Percentiles rank a stretch among this genome's conserved stretches.
phyloP scores from a whole-genome alignment of 306 rosid species.

The Vigna unguiculata region DNA sequence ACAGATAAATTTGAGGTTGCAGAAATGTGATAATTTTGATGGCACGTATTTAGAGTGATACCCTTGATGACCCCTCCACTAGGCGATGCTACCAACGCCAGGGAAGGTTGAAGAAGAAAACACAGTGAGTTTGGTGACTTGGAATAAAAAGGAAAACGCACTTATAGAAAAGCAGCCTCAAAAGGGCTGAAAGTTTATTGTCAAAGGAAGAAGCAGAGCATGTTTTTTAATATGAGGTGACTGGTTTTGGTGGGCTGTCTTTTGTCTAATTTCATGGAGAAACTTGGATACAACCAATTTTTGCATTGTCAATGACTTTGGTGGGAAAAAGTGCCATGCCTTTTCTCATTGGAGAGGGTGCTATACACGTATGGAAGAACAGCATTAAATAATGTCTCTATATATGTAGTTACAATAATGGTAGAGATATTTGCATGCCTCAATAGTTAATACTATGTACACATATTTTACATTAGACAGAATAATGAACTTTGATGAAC shows the following conservation, averaged over 20 bases:
- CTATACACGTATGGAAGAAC: constrained; percentile 32
- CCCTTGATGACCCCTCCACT: constrained; percentile 47
- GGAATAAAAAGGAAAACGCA: constrained; percentile 54
- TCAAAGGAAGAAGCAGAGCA: constrained; percentile 55
- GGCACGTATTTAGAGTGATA: constrained; percentile 30
- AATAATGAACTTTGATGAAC: constrained; percentile 11
- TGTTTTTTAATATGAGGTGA: constrained; percentile 61
- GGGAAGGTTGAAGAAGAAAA: constrained; percentile 39
- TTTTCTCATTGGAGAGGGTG: constrained; percentile 53
- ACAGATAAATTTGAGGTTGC: background rate
- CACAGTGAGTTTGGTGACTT: constrained; percentile 49
- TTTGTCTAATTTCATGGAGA: constrained; percentile 44
- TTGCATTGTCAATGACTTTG: constrained; percentile 57
- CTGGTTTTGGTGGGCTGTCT: constrained; percentile 67
- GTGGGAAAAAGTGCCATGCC: constrained; percentile 58
- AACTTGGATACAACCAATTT: constrained; percentile 54
- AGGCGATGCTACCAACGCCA: constrained; percentile 35
- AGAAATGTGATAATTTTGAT: background rate
- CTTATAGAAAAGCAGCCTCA: constrained; percentile 61
- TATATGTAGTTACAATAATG: constrained; percentile 20
- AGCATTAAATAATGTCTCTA: constrained; percentile 37
- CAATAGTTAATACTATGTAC: background rate
- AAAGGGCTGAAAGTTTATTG: constrained; percentile 90
- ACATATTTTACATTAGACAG: background rate
- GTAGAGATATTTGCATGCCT: constrained; percentile 20